Evolutionary conservation across 23 red algal species (phyloP), one percentile per base, ranked within the genome.

Genomic region (Gracilaria vermiculophylla): DNA sequence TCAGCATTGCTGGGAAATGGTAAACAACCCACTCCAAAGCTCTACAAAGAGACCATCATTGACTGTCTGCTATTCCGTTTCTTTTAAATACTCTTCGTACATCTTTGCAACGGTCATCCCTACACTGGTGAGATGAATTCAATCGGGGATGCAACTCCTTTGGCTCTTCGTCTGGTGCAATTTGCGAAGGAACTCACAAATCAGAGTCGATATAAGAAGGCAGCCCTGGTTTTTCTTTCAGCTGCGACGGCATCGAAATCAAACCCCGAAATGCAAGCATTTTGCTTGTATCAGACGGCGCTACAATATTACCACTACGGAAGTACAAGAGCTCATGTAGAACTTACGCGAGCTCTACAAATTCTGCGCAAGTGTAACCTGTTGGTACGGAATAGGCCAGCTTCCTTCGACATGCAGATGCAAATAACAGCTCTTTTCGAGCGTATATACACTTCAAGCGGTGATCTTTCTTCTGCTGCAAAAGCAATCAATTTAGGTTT

Each of bases 351-450:
- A 16, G 84, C 84, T 20, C 40, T 88, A 44, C 49, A 66, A 69
- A 44, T 53, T 12, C 28, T 88, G 21, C 69, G n/a, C 52, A 88
- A 88, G 66, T 88, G 84, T 70, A 61, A 35, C 69, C 49, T 88
- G 47, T 24, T 88, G 53, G 16, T 77, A 13, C 49, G 48, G n/a
- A 62, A 58, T 1, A 32, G 55, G 13, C 84, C 84, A 28, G 14
- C 62, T 19, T 76, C 70, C 17, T 56, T 70, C 39, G 51, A 76
- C 14, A 48, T 77, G 25, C 7, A 31, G 23, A 60, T 88, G 60
- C 53, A 76, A 8, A 69, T 77, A 13, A 50, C 24, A 21, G 69
- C 84, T 27, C 53, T 88, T 10, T 29, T 53, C 25, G 67, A 76
- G 24, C 45, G 45, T 48, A 56, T 88, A 35, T 62, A 76, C 9